Evolutionary conservation across 306 rosid genomes (phyloP).

Genomic region (Carpinus viminea): DNA sequence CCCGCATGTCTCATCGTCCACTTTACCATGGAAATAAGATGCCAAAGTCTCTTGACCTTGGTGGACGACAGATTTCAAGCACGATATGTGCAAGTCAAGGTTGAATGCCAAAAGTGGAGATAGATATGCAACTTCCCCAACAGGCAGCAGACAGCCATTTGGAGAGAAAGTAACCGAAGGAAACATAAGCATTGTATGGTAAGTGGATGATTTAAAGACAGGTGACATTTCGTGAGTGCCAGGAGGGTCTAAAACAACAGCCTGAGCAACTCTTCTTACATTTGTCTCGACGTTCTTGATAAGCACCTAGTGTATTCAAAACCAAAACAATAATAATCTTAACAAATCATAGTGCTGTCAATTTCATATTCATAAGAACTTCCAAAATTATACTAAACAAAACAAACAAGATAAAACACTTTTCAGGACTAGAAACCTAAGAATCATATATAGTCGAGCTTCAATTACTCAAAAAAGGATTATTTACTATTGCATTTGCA

Average conservation of each 20-base stretch:
- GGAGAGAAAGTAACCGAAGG: slow-evolving; percentile 61
- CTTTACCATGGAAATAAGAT: slow-evolving; percentile 59
- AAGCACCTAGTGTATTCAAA: slow-evolving; percentile 48
- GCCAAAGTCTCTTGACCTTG: slow-evolving; percentile 57
- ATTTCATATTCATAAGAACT: not conserved
- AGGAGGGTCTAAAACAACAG: slow-evolving; percentile 76
- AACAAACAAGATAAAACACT: not conserved
- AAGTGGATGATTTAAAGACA: slow-evolving; percentile 29
- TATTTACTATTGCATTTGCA: not conserved
- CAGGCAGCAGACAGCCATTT: slow-evolving; percentile 24
- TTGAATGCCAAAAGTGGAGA: slow-evolving; percentile 85
- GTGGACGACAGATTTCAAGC: slow-evolving; percentile 64
- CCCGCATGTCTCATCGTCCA: slow-evolving; percentile 33
- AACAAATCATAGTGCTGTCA: not conserved
- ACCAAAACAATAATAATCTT: not conserved
- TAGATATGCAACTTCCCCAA: slow-evolving; percentile 56
- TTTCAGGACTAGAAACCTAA: not conserved
- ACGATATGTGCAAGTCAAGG: slow-evolving; percentile 71
- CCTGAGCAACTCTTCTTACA: slow-evolving; percentile 62
- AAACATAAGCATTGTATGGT: slow-evolving; percentile 57
- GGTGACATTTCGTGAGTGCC: slow-evolving; percentile 21
- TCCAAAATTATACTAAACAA: not conserved
- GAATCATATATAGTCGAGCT: not conserved
- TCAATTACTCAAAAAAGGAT: not conserved
- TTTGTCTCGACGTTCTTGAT: slow-evolving; percentile 67